These are phyloP conservation scores for Solanum chacoense DNA, from an alignment of 305 asterid species.

Conservation along the genomic window DNA sequence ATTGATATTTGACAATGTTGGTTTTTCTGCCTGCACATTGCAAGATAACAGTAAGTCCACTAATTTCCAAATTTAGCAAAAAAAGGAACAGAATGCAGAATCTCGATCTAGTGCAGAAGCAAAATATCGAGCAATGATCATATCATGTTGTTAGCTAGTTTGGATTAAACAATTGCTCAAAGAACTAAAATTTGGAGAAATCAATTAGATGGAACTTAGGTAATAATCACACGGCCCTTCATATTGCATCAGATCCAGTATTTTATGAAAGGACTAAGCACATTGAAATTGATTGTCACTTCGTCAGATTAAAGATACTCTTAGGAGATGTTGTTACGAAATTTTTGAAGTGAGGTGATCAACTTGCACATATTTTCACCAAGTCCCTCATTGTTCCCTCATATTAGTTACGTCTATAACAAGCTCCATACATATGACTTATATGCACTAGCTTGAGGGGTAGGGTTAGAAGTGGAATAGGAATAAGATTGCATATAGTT, in stretches of 20 bases:
- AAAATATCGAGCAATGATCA: not conserved
- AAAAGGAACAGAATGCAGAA: not conserved
- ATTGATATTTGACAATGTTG: constrained; percentile 71
- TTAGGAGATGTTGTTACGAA: not conserved
- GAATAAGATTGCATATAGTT: not conserved
- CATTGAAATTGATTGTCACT: not conserved
- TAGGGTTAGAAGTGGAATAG: not conserved
- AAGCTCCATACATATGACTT: not conserved
- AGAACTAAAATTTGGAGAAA: not conserved
- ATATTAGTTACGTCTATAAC: not conserved
- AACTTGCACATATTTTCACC: not conserved
- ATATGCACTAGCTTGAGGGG: not conserved
- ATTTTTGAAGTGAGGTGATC: not conserved
- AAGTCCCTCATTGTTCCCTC: not conserved
- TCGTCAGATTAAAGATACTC: not conserved
- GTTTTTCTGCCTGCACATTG: constrained; percentile 48
- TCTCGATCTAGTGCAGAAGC: not conserved
- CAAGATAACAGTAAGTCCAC: not conserved
- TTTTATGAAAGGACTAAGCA: not conserved
- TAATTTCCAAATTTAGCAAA: not conserved
- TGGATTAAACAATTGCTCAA: not conserved
- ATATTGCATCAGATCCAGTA: not conserved
- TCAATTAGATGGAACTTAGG: not conserved
- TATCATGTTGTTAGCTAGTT: not conserved
- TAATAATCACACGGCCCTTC: not conserved